Evolutionary conservation across 1,139 yeast genomes (phyloP).

Genomic region (Blastobotrys capitulatus): DNA sequence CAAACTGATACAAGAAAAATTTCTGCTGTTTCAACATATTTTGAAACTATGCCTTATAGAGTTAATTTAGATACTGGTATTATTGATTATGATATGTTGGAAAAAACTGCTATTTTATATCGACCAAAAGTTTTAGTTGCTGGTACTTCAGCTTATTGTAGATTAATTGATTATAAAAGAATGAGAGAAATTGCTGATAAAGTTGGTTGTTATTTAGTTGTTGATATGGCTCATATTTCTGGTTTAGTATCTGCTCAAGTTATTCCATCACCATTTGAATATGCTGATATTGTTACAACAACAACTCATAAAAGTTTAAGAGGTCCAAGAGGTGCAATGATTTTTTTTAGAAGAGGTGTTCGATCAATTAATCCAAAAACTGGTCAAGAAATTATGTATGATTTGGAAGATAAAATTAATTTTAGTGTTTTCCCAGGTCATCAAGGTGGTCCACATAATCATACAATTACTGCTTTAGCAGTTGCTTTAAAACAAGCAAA

Average conservation of each 20-base stretch:
- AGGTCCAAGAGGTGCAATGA: slow-evolving; percentile 99
- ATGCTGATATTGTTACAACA: slow-evolving; percentile 93
- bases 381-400: slow-evolving; percentile 83
- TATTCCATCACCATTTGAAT: slow-evolving; percentile 87
- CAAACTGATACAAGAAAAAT: slow-evolving; percentile 86
- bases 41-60: slow-evolving; percentile 96
- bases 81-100: slow-evolving; percentile 86
- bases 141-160: slow-evolving; percentile 94
- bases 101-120: slow-evolving; percentile 74
- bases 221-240: slow-evolving; percentile 96
- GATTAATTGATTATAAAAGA: slow-evolving; percentile 84
- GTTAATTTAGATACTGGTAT: slow-evolving; percentile 79
- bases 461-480: slow-evolving; percentile 91
- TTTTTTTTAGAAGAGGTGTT: slow-evolving; percentile 87
- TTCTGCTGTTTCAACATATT: slow-evolving; percentile 85
- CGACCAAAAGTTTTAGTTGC: slow-evolving; percentile 95
- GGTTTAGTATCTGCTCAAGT: slow-evolving; percentile 93
- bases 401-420: slow-evolving; percentile 83
- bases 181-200: slow-evolving; percentile 86
- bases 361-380: slow-evolving; percentile 72
- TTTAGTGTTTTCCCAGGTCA: slow-evolving; percentile 98
- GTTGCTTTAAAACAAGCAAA: slow-evolving; percentile 90
- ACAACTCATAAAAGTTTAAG: slow-evolving; percentile 96
- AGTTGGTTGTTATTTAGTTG: slow-evolving; percentile 86
- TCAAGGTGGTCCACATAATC: slow-evolving; percentile 99